Conservation (phyloP, 192 early-diverging fungal genomes). For the Umbelopsis ramanniana region DNA sequence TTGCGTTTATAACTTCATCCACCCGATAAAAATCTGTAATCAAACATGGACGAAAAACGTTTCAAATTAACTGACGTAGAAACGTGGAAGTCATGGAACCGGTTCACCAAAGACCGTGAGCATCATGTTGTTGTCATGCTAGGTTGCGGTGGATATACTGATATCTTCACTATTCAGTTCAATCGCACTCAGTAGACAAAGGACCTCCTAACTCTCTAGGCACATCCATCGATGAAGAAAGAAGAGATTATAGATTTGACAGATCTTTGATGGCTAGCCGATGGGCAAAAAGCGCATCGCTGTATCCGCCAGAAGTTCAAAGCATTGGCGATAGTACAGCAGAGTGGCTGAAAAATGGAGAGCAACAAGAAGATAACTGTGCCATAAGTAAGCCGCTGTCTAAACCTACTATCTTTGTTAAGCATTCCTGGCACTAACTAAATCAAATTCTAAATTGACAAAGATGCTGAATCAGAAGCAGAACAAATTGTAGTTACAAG, state of each 20-base stretch:
- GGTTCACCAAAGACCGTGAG: not conserved
- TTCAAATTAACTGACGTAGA: too few species aligned
- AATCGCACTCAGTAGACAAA: not conserved
- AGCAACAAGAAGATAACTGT: too few species aligned
- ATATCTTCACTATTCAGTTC: not conserved
- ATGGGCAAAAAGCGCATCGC: not conserved
- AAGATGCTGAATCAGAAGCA: not conserved
- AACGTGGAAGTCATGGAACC: slow-evolving; percentile 3
- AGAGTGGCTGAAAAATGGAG: too few species aligned
- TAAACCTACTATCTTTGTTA: too few species aligned
- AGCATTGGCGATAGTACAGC: too few species aligned
- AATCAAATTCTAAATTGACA: not conserved
- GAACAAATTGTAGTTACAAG: not conserved
- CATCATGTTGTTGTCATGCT: too few species aligned
- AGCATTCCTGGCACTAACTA: too few species aligned
- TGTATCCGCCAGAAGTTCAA: too few species aligned
- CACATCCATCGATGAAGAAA: not conserved
- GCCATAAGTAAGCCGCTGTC: too few species aligned
- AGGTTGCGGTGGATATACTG: not conserved
- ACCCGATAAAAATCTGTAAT: too few species aligned
- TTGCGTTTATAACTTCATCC: too few species aligned
- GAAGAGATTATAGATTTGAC: not conserved
- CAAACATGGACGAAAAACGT: too few species aligned
- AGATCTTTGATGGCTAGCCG: not conserved
- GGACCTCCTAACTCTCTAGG: not conserved